A percentile compares a stretch with the other conserved stretches of the same genome.
Conservation (phyloP, 371 early-diverging fungal species). For the Sporodiniella umbellata region DNA sequence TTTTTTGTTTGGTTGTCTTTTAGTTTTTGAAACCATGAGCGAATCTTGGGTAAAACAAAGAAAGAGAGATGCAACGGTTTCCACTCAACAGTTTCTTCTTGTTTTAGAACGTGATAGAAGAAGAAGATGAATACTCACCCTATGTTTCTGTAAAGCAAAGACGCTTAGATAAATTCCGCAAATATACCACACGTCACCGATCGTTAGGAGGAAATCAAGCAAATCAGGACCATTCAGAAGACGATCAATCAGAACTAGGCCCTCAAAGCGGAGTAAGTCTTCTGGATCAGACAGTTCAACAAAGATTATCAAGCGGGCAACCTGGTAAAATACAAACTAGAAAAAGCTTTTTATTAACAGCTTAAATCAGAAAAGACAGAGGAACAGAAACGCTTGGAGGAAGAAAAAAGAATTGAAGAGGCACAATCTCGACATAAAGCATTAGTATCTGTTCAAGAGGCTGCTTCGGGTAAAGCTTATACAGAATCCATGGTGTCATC, state of each 20-base stretch:
- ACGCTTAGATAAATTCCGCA: conserved; percentile 52
- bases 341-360: neutral
- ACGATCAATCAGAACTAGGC: conserved; percentile 41
- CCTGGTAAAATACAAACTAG: conserved; percentile 26
- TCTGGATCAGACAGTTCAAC: conserved; percentile 82
- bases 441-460: conserved; percentile 81
- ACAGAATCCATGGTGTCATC: conserved; percentile 81
- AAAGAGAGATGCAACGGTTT: no score
- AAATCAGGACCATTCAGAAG: conserved; percentile 21
- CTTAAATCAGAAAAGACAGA: conserved; percentile 44
- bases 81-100: no score
- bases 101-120: conserved; percentile 3
- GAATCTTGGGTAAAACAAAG: no score
- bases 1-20: no score
- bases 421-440: conserved; percentile 80
- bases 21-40: no score
- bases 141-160: conserved; percentile 84
- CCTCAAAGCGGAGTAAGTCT: conserved; percentile 68
- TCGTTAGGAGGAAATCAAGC: conserved; percentile 21
- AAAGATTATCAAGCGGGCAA: conserved; percentile 56
- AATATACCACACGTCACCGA: conserved; percentile 45
- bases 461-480: conserved; percentile 85
- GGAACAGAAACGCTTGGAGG: conserved; percentile 76
- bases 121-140: conserved; percentile 64
- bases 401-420: conserved; percentile 79